Evolutionary conservation across 179 eudicot species (phyloP), one percentile per base, ranked within the genome.

Genomic region (Actinidia chinensis): DNA sequence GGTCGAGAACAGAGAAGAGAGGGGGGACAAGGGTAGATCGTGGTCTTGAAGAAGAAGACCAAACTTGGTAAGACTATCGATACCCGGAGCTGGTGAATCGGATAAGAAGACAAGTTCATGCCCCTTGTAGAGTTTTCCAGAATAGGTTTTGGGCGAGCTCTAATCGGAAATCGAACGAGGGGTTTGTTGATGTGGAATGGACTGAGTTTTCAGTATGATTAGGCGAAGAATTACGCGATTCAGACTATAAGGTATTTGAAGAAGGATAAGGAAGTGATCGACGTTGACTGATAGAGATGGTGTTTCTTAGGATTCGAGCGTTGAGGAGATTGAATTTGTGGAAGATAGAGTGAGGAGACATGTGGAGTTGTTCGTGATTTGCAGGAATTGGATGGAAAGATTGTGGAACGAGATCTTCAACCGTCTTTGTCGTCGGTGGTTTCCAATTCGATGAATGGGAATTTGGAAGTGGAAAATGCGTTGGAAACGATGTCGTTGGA

Each of bases 251-350:
- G 80, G 48, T 63, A 68, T 63, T 54, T 65, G 28, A 60, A 17
- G 58, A 81, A 83, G 68, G 84, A 58, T 17, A 76, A 84, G 81
- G 90, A 86, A 68, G 85, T 84, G 79, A 76, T 81, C 72, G 86
- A 84, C 70, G 79, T 83, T 59, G 88, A 85, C 12, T 77, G 55
- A 13, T 17, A 80, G 67, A 25, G 79, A 70, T 65, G 81, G 44
- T 73, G 78, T 80, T 22, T 80, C 86, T 0, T 86, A 82, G 76
- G 89, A 84, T 82, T 89, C 85, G 2, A 84, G 85, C 70, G 75
- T 87, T 79, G 85, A 90, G 77, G 88, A 87, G 78, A 71, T 80
- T 69, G 78, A 77, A 72, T 40, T 44, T n/a, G 2, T 79, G 33
- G 87, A 84, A 68, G 84, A 85, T 69, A 81, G 8, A 67, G 55